Conservation (phyloP, 441 rosid species). For the Arabidopsis hybrid region DNA sequence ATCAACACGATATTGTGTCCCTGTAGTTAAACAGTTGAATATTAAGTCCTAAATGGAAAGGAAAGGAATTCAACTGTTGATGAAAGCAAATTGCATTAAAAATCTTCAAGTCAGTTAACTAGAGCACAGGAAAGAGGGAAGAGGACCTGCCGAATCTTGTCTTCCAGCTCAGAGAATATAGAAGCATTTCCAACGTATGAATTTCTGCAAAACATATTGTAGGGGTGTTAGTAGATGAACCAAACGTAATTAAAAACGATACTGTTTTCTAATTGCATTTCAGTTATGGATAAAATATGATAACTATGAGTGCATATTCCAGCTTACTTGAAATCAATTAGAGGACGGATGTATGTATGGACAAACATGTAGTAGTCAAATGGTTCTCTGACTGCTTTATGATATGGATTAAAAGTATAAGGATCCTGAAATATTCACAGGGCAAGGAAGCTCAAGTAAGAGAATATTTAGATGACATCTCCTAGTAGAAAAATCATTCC, state of each 20-base stretch:
- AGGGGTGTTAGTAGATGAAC: constrained; percentile 17
- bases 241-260: background rate
- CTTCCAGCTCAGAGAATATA: constrained; percentile 78
- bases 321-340: constrained; percentile 87
- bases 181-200: constrained; percentile 85
- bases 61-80: background rate
- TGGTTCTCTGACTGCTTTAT: constrained; percentile 87
- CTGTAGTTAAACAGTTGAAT: constrained; percentile 54
- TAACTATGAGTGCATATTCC: constrained; percentile 12
- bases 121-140: constrained; percentile 13
- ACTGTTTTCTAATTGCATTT: background rate
- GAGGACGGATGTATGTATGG: constrained; percentile 89
- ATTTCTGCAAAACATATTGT: constrained; percentile 57
- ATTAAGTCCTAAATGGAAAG: constrained; percentile 8
- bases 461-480: constrained; percentile 26
- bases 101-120: constrained; percentile 1
- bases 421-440: constrained; percentile 68
- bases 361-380: constrained; percentile 95
- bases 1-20: constrained; percentile 88
- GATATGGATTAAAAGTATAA: constrained; percentile 79
- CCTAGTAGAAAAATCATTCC: background rate
- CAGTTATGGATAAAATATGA: background rate
- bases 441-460: constrained; percentile 33
- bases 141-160: constrained; percentile 77
- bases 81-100: constrained; percentile 7